Percentiles rank a stretch among this genome's conserved stretches.
Evolutionary conservation across 1,139 yeast species (phyloP).

Genomic region (Diutina catenulata): DNA sequence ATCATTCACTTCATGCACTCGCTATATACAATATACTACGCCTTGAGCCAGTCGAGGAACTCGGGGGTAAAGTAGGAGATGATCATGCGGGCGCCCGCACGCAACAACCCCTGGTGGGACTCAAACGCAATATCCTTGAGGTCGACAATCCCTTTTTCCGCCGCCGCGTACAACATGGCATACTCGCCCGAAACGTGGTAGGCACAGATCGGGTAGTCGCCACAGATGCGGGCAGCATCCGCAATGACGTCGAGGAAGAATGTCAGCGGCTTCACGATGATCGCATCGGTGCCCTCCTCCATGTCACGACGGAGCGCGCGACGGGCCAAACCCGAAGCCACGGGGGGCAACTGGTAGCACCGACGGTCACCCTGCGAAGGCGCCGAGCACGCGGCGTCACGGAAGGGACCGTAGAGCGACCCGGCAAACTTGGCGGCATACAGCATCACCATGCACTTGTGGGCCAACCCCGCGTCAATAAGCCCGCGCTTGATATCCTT

Average conservation of each 20-base stretch:
- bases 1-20: too few species aligned
- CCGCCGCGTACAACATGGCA: conserved; percentile 98
- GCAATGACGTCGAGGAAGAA: conserved; percentile 84
- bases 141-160: conserved; percentile 89
- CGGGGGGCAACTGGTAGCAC: conserved; percentile 87
- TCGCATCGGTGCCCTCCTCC: conserved; percentile 90
- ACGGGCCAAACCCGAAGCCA: conserved; percentile 88
- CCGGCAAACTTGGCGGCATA: conserved; percentile 94
- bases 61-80: conserved; percentile 94
- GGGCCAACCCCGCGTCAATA: conserved; percentile 75
- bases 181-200: conserved; percentile 97
- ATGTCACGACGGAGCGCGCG: conserved; percentile 81
- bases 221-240: conserved; percentile 76
- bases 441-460: conserved; percentile 81
- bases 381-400: conserved; percentile 92
- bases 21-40: too few species aligned
- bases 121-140: conserved; percentile 85
- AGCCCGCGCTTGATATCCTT: conserved; percentile 79
- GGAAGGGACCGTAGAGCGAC: conserved; percentile 86
- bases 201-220: conserved; percentile 82
- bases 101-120: conserved; percentile 77
- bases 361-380: conserved; percentile 90
- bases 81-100: conserved; percentile 93
- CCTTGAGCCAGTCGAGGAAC: conserved; percentile 79
- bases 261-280: conserved; percentile 95